phyloP scores from a whole-genome alignment of 257 asterid species.

The Solanum peruvianum region DNA sequence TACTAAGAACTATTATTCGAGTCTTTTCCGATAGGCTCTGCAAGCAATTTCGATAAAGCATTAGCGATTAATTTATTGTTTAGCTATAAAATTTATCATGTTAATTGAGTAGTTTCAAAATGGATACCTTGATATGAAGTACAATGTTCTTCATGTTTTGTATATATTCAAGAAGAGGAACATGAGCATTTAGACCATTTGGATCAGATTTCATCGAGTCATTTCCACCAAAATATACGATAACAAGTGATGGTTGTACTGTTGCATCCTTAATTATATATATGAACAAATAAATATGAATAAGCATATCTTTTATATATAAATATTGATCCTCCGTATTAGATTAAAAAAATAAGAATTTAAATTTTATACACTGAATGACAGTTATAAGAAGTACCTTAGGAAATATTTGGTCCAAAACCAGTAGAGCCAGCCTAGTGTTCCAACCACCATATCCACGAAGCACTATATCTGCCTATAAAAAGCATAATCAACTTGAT shows the following conservation, averaged over 20 bases:
- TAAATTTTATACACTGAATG: neutral
- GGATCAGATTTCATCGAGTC: slow-evolving; percentile 65
- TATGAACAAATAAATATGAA: neutral
- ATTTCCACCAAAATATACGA: slow-evolving; percentile 87
- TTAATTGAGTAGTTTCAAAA: neutral
- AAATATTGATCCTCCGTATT: neutral
- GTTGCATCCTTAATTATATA: slow-evolving; percentile 35
- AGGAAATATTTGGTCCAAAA: slow-evolving; percentile 40
- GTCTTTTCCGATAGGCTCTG: slow-evolving; percentile 57
- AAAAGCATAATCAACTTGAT: neutral
- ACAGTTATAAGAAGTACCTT: slow-evolving; percentile 10
- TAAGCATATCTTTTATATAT: too few relatives aligned
- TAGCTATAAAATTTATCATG: neutral
- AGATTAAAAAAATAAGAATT: neutral
- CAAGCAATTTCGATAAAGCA: neutral
- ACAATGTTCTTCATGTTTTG: slow-evolving; percentile 75
- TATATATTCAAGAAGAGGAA: slow-evolving; percentile 68
- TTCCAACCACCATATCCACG: slow-evolving; percentile 68
- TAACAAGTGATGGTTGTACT: slow-evolving; percentile 60
- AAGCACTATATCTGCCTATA: slow-evolving; percentile 40
- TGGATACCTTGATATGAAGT: slow-evolving; percentile 20
- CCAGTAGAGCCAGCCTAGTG: slow-evolving; percentile 37
- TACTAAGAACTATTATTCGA: slow-evolving; percentile 35
- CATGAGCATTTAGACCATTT: slow-evolving; percentile 63
- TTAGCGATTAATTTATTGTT: neutral